Percentiles rank a stretch among this genome's conserved stretches.
These are phyloP conservation scores for Berberis thunbergii DNA, from an alignment of 164 flowering plant species.

Conservation along the genomic window DNA sequence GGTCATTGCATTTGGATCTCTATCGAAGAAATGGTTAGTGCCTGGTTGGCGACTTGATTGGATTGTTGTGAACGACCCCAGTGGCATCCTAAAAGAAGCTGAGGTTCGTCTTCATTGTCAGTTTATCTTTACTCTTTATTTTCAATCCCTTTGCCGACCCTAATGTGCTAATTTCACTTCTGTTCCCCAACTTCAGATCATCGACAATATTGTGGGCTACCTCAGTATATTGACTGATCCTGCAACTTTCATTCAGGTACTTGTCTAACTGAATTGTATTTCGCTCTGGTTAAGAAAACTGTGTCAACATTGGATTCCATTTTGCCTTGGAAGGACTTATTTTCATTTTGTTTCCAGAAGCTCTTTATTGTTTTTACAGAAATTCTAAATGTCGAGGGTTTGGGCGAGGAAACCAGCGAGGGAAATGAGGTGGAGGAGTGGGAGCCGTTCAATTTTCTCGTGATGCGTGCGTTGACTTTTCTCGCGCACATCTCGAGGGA, in stretches of 20 bases:
- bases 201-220: background rate
- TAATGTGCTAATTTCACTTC: background rate
- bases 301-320: too few species aligned
- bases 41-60: constrained; percentile 97
- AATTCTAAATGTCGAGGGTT: too few species aligned
- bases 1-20: constrained; percentile 73
- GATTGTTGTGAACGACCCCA: constrained; percentile 65
- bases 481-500: too few species aligned
- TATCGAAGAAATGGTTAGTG: constrained; percentile 89
- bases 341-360: too few species aligned
- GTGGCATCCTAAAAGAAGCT: constrained; percentile 43
- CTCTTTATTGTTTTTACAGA: too few species aligned
- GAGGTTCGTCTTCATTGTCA: constrained; percentile 29
- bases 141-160: background rate
- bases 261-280: too few species aligned
- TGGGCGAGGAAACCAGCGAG: too few species aligned
- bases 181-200: background rate
- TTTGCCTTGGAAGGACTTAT: too few species aligned
- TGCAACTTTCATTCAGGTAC: constrained; percentile 74
- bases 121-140: background rate
- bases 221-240: constrained; percentile 62
- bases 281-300: too few species aligned
- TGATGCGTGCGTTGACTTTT: too few species aligned
- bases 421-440: too few species aligned
- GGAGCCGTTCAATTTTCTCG: too few species aligned